phyloP scores from a whole-genome alignment of 192 early-diverging fungal genomes.

The Coemansia sp. region DNA sequence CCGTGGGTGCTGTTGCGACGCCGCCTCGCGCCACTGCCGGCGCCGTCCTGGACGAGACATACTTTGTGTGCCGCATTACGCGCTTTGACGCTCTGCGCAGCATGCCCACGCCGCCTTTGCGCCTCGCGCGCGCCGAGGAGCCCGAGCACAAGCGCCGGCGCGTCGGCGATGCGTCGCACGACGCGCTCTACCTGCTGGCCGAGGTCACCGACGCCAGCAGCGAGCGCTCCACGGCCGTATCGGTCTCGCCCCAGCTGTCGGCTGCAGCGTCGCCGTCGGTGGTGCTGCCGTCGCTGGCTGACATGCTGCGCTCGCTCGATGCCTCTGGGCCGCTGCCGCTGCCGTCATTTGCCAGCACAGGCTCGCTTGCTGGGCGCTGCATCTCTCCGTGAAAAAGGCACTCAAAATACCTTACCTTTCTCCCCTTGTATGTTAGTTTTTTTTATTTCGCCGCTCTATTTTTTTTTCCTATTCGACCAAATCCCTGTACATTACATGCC shows the following conservation, averaged over 20 bases:
- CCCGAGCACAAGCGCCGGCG: not conserved
- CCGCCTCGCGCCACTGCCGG: slow-evolving; percentile 1
- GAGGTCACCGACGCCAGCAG: slow-evolving; percentile 16
- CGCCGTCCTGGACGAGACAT: slow-evolving; percentile 15
- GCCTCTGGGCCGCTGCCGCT: slow-evolving; percentile 1
- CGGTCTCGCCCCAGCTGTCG: slow-evolving; percentile 20
- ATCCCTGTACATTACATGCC: too few relatives aligned
- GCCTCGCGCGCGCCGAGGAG: not conserved
- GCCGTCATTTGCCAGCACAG: too few relatives aligned
- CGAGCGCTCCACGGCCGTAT: slow-evolving; percentile 3
- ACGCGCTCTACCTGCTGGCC: slow-evolving; percentile 33
- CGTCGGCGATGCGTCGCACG: not conserved
- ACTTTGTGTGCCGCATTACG: slow-evolving; percentile 38
- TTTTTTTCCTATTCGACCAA: not conserved
- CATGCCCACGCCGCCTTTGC: slow-evolving; percentile 1
- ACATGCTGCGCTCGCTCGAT: slow-evolving; percentile 26
- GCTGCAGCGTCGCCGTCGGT: slow-evolving; percentile 15
- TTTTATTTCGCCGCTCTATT: slow-evolving; percentile 3
- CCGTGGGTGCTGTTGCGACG: slow-evolving; percentile 20
- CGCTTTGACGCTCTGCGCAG: slow-evolving; percentile 26
- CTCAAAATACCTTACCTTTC: not conserved
- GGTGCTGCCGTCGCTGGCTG: slow-evolving; percentile 29
- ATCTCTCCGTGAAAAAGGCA: too few relatives aligned
- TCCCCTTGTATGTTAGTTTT: not conserved
- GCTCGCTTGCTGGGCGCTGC: not conserved